Evolutionary conservation across 129 eudicot genomes (phyloP), one percentile per base, ranked within the genome.

Genomic region (Flaveria linearis): DNA sequence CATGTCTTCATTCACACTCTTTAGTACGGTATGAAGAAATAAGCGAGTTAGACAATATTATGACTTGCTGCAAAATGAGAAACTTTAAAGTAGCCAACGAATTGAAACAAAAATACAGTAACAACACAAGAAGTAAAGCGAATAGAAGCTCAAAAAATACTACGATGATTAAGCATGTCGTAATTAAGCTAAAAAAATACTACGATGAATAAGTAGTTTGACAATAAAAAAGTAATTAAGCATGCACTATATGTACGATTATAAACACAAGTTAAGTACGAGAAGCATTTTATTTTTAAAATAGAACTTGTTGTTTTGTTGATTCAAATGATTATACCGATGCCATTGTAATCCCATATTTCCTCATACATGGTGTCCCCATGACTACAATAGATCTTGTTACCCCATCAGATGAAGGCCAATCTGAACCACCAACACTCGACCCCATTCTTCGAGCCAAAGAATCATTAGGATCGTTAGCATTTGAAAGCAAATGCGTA

Each of bases 291-390:
- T 18, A 18, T 18, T 7, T 55, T 56, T 14, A 56, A 56, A 20
- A 56, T 12, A 20, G 1, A 20, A 36, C 41, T 36, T 36, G 7
- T 33, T 33, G 39, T 36, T 36, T 36, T 36, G 7, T 36, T 36
- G 41, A 36, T 5, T 55, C 28, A 56, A 36, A 20, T 0, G 4
- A 22, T 73, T 28, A 76, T 23, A 11, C 55, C 1, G 80, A 65
- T 12, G 73, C 73, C 63, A 65, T 20, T 66, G 73, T 76, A 72
- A 76, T 76, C 73, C 66, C 80, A 52, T 76, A 33, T 66, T 17
- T 74, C 62, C 45, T 57, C 9, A 81, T 43, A 15, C 46, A 14
- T 64, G 79, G 69, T 43, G 74, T 73, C 30, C 56, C 72, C 14
- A 23, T 58, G 20, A 62, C 69, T 46, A 16, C 45, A 6, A 2